Conservation (phyloP, 2,329 filamentous ascomycete genomes). For the Bipolaris cookei region DNA sequence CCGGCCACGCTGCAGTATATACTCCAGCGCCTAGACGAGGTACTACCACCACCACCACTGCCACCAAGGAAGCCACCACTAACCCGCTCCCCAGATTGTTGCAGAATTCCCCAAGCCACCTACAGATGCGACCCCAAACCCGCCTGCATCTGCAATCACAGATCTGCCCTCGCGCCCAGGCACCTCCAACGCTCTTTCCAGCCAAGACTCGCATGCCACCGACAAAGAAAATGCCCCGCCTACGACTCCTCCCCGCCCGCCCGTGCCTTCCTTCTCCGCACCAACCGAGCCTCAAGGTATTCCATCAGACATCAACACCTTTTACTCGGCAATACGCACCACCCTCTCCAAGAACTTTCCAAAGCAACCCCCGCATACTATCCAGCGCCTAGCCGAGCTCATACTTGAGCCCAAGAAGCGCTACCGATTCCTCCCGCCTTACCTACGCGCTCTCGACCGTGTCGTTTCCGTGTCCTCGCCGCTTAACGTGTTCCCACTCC, state of each 20-base stretch:
- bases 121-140: slow-evolving; percentile 51
- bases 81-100: slow-evolving; percentile 66
- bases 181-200: slow-evolving; percentile 33
- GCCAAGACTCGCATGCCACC: slow-evolving; percentile 60
- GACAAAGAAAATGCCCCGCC: slow-evolving; percentile 73
- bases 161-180: slow-evolving; percentile 26
- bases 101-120: slow-evolving; percentile 74
- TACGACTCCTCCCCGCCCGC: slow-evolving; percentile 49
- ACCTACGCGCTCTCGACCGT: slow-evolving; percentile 88
- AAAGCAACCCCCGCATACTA: slow-evolving; percentile 82
- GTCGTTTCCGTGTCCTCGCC: slow-evolving; percentile 88
- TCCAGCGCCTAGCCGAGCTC: slow-evolving; percentile 90
- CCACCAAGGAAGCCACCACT: neutral
- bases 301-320: slow-evolving; percentile 41
- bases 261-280: slow-evolving; percentile 52
- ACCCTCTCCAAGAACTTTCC: slow-evolving; percentile 72
- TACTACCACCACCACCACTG: slow-evolving; percentile 34
- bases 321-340: slow-evolving; percentile 46
- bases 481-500: slow-evolving; percentile 81
- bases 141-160: slow-evolving; percentile 49
- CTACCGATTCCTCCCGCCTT: slow-evolving; percentile 82
- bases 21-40: slow-evolving; percentile 71
- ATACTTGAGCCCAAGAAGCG: slow-evolving; percentile 76
- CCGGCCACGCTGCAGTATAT: slow-evolving; percentile 69
- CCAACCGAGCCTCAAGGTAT: slow-evolving; percentile 36